Conservation (phyloP, 129 eudicot species). For the Pulicaria dysenterica region DNA sequence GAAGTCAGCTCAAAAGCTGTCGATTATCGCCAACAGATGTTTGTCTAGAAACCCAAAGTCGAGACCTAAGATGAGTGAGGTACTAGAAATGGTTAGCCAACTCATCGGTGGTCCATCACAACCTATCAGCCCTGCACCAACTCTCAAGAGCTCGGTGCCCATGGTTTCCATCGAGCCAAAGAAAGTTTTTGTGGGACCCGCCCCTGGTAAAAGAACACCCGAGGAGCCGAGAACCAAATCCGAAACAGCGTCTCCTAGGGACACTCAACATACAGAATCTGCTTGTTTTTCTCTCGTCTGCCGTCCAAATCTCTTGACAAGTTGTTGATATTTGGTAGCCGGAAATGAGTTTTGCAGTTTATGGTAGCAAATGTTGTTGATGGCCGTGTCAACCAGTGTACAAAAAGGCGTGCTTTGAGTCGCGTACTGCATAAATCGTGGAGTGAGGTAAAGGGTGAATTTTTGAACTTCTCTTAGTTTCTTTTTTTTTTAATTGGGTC, state of each 20-base stretch:
- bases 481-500: background rate
- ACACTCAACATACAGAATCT: constrained; percentile 35
- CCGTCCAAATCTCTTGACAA: constrained; percentile 42
- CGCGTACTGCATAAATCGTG: background rate
- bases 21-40: constrained; percentile 72
- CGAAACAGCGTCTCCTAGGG: constrained; percentile 33
- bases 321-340: constrained; percentile 31
- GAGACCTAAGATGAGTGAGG: constrained; percentile 82
- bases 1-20: constrained; percentile 70
- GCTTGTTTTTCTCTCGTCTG: constrained; percentile 47
- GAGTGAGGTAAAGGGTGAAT: constrained; percentile 17
- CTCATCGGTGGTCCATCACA: constrained; percentile 45
- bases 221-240: constrained; percentile 34
- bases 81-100: constrained; percentile 66
- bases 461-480: background rate
- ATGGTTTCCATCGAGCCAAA: constrained; percentile 26
- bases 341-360: constrained; percentile 22
- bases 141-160: constrained; percentile 23
- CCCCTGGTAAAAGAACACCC: constrained; percentile 14
- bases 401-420: constrained; percentile 16
- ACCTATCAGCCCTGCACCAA: constrained; percentile 32
- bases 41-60: constrained; percentile 58
- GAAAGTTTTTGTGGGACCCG: constrained; percentile 31
- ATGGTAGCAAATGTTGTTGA: constrained; percentile 22
- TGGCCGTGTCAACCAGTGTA: constrained; percentile 6